phyloP scores from a whole-genome alignment of 2,329 filamentous ascomycete species.

The Penicillium sp. region DNA sequence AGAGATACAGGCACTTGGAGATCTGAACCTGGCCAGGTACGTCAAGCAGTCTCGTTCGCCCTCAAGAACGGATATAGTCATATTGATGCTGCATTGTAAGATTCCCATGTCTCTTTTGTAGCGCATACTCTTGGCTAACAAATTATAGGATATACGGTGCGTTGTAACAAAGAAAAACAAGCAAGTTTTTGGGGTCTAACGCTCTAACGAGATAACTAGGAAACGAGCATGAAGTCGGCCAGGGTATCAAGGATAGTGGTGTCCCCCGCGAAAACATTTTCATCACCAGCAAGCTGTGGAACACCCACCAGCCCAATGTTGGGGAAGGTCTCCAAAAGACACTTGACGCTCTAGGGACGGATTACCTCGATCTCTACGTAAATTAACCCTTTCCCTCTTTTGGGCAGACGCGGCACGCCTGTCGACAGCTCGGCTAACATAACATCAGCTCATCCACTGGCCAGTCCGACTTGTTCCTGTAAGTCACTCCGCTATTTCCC shows the following conservation, averaged over 20 bases:
- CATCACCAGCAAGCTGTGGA: constrained; percentile 78
- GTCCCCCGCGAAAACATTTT: constrained; percentile 64
- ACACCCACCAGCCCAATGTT: constrained; percentile 63
- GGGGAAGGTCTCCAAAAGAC: constrained; percentile 49
- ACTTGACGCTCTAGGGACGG: constrained; percentile 37
- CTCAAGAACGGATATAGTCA: constrained; percentile 39
- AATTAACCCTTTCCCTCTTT: neutral
- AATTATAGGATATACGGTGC: constrained; percentile 11
- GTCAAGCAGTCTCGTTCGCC: constrained; percentile 29
- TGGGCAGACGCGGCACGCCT: neutral
- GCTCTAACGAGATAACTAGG: constrained; percentile 32
- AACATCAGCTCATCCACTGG: constrained; percentile 42
- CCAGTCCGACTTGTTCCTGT: constrained; percentile 27
- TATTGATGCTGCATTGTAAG: constrained; percentile 37
- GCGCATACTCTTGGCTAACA: neutral
- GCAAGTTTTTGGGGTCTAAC: neutral
- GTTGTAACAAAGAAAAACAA: neutral
- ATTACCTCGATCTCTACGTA: constrained; percentile 43
- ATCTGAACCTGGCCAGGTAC: constrained; percentile 32
- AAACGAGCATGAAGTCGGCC: constrained; percentile 68
- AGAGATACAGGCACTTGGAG: constrained; percentile 33
- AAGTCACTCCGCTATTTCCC: neutral
- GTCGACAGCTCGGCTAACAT: constrained; percentile 2
- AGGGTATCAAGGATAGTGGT: constrained; percentile 60
- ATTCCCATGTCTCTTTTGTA: neutral